phyloP scores from a whole-genome alignment of 352 stramenopile species.

The Aphanomyces euteiches region DNA sequence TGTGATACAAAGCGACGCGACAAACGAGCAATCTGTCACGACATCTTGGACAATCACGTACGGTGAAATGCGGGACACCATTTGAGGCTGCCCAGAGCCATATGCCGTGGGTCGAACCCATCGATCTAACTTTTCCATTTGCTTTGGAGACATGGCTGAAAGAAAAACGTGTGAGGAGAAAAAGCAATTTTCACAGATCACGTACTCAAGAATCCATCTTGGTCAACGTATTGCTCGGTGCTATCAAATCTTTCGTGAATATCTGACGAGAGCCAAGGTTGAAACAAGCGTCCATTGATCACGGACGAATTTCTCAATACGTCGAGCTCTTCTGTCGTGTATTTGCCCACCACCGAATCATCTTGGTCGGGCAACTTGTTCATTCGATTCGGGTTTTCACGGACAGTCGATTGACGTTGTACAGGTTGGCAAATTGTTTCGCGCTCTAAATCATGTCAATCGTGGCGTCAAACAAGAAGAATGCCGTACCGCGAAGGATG shows the following conservation, averaged over 20 bases:
- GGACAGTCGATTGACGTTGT: neutral
- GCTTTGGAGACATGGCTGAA: constrained; percentile 56
- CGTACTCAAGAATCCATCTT: constrained; percentile 51
- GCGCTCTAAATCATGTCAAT: too few relatives aligned
- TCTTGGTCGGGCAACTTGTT: neutral
- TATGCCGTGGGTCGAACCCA: constrained; percentile 75
- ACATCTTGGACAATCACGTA: constrained; percentile 84
- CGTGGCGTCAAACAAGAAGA: neutral
- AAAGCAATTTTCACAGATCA: neutral
- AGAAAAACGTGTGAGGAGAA: neutral
- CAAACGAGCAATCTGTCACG: constrained; percentile 92
- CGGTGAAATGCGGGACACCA: constrained; percentile 70
- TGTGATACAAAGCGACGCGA: constrained; percentile 89
- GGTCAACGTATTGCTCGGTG: constrained; percentile 55
- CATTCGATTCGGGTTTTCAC: neutral
- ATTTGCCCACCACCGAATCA: constrained; percentile 30
- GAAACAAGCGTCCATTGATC: constrained; percentile 82
- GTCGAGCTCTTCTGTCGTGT: constrained; percentile 63
- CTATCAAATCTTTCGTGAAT: constrained; percentile 53
- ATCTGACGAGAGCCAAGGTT: constrained; percentile 75
- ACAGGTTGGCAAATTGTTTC: too few relatives aligned
- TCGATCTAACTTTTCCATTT: constrained; percentile 49
- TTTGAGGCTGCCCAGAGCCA: constrained; percentile 49
- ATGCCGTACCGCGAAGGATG: neutral
- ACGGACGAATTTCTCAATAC: constrained; percentile 73